Conservation (phyloP, 2,329 filamentous ascomycete species). For the Elsinoe australis region DNA sequence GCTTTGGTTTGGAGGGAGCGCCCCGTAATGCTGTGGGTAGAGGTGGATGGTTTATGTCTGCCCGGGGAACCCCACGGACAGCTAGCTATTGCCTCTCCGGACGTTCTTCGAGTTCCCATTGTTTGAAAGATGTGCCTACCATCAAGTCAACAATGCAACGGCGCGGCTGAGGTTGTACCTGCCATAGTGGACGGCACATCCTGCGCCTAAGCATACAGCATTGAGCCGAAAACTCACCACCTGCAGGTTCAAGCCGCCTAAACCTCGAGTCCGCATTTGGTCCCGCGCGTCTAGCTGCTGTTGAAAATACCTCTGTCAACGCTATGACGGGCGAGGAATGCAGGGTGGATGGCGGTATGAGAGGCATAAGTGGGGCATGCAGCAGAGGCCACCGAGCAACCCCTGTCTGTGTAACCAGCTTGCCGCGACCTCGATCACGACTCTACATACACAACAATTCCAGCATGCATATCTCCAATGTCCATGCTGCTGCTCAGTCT, state of each 20-base stretch:
- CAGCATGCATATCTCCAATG: neutral
- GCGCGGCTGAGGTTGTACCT: neutral
- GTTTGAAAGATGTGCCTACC: neutral
- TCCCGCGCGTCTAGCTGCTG: neutral
- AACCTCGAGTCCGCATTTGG: constrained; percentile 2
- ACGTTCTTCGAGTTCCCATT: neutral
- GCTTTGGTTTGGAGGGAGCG: neutral
- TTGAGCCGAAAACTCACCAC: neutral
- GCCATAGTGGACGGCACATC: no score
- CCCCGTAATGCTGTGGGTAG: neutral
- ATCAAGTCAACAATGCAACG: neutral
- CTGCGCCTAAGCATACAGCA: no score
- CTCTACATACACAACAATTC: neutral
- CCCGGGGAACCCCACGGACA: neutral
- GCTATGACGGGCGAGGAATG: neutral
- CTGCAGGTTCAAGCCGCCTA: neutral
- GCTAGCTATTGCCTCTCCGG: neutral
- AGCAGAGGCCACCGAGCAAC: constrained; percentile 6
- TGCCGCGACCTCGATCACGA: neutral
- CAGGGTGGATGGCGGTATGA: constrained; percentile 6
- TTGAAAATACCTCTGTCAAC: neutral
- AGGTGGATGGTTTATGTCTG: neutral
- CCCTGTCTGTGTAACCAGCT: constrained; percentile 4
- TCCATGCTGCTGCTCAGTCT: no score
- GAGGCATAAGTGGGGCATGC: constrained; percentile 3